Evolutionary conservation across 2,329 filamentous ascomycete species (phyloP).

Genomic region (Trichothecium roseum): DNA sequence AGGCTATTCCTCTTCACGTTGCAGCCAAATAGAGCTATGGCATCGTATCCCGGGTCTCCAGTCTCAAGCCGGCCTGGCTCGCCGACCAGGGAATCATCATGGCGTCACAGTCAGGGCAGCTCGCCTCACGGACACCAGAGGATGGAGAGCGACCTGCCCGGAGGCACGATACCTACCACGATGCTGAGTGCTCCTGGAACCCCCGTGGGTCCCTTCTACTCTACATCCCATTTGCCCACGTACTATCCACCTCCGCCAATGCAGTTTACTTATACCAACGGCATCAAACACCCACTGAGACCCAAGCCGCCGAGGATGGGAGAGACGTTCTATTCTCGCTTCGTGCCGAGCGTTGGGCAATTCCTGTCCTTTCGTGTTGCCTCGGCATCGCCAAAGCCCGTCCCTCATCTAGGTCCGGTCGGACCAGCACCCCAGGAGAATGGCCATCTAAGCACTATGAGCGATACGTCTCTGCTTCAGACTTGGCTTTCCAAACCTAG

Average conservation of each 20-base stretch:
- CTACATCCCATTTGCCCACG: constrained; percentile 75
- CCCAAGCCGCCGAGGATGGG: constrained; percentile 85
- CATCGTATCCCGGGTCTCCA: constrained; percentile 39
- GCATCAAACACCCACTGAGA: constrained; percentile 73
- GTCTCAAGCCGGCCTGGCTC: constrained; percentile 43
- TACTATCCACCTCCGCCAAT: constrained; percentile 80
- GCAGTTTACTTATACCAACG: constrained; percentile 70
- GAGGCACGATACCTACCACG: constrained; percentile 15
- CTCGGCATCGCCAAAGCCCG: constrained; percentile 52
- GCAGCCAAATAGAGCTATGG: constrained; percentile 38
- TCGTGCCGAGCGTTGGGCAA: constrained; percentile 68
- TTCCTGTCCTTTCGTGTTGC: constrained; percentile 86
- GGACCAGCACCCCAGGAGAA: constrained; percentile 29
- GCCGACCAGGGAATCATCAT: constrained; percentile 27
- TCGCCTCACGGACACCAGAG: constrained; percentile 9
- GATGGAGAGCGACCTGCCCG: constrained; percentile 26
- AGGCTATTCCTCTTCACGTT: constrained; percentile 82
- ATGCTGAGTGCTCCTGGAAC: constrained; percentile 22
- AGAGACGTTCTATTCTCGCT: constrained; percentile 84
- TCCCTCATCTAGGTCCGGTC: constrained; percentile 52
- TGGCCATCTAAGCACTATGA: constrained; percentile 29
- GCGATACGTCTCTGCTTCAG: constrained; percentile 55
- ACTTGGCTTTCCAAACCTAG: constrained; percentile 84
- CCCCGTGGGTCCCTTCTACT: constrained; percentile 62
- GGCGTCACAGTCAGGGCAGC: constrained; percentile 14